These are phyloP conservation scores for Penicillium robsamsonii DNA, from an alignment of 495 filamentous ascomycete species.

Conservation along the genomic window DNA sequence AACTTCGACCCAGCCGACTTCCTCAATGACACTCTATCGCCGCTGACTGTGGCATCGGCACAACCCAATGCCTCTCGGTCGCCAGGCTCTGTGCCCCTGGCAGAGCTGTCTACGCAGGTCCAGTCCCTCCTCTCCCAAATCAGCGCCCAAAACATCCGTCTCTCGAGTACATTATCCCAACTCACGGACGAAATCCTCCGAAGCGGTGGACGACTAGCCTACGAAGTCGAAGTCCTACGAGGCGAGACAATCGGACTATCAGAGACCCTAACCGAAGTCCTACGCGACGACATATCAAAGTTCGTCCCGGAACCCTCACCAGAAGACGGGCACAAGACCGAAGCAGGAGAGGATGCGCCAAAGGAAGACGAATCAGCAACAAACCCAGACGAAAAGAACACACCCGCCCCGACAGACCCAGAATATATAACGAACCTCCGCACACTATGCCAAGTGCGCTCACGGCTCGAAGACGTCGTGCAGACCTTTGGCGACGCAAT, in stretches of 20 bases:
- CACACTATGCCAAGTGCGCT: conserved; percentile 77
- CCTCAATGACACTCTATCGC: conserved; percentile 72
- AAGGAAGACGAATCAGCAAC: conserved; percentile 10
- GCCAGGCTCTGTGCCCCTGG: conserved; percentile 59
- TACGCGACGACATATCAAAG: conserved; percentile 65
- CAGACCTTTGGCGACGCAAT: conserved; percentile 90
- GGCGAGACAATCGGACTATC: conserved; percentile 78
- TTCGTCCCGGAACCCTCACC: conserved; percentile 59
- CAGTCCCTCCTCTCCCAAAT: conserved; percentile 83
- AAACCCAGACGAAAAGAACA: conserved; percentile 1
- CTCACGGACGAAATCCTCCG: conserved; percentile 94
- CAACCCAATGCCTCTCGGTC: conserved; percentile 42
- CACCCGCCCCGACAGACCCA: conserved; percentile 47
- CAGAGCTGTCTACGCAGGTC: conserved; percentile 75
- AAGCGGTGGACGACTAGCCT: conserved; percentile 79
- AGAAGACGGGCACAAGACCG: conserved; percentile 11
- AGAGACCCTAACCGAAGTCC: conserved; percentile 68
- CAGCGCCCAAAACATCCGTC: conserved; percentile 78
- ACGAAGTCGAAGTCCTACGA: conserved; percentile 90
- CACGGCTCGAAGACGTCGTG: conserved; percentile 79
- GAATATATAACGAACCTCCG: conserved; percentile 72
- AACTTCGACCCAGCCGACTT: conserved; percentile 79
- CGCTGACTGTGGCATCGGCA: conserved; percentile 41
- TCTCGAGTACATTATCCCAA: conserved; percentile 79
- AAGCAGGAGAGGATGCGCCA: conserved; percentile 15